These are phyloP conservation scores for Didymella lethalis DNA, from an alignment of 2,329 filamentous ascomycete species.

Conservation along the genomic window DNA sequence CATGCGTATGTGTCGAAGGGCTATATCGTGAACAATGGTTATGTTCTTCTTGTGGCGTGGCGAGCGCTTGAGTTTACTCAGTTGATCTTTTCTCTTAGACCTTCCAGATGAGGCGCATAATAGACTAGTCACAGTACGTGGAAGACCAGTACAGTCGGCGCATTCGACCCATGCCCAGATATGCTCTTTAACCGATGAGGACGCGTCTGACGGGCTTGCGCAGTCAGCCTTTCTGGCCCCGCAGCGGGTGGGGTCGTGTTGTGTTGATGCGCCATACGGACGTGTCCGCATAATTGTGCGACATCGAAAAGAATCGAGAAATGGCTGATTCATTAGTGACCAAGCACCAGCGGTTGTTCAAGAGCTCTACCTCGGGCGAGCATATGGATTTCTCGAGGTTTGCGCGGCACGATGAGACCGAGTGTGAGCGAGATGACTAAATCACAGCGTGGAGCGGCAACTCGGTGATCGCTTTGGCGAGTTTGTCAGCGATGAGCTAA, in stretches of 20 bases:
- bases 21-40: not conserved
- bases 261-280: not conserved
- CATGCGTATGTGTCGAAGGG: not conserved
- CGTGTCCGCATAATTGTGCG: not conserved
- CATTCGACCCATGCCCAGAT: not conserved
- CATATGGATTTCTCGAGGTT: not conserved
- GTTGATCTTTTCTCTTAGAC: not conserved
- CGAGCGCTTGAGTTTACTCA: not conserved
- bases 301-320: not conserved
- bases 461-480: conserved; percentile 6
- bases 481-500: conserved; percentile 10
- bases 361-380: not conserved
- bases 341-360: not conserved
- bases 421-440: conserved; percentile 13
- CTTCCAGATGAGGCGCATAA: not conserved
- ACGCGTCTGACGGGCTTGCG: not conserved
- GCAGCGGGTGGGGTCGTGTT: not conserved
- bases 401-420: not conserved
- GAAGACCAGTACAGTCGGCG: not conserved
- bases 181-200: not conserved
- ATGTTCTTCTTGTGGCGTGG: not conserved
- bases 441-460: not conserved
- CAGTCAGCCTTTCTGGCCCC: not conserved
- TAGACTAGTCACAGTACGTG: not conserved
- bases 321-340: not conserved